Evolutionary conservation across 257 asterid genomes (phyloP), one percentile per base, ranked within the genome.

Genomic region (Solanum rostratum): DNA sequence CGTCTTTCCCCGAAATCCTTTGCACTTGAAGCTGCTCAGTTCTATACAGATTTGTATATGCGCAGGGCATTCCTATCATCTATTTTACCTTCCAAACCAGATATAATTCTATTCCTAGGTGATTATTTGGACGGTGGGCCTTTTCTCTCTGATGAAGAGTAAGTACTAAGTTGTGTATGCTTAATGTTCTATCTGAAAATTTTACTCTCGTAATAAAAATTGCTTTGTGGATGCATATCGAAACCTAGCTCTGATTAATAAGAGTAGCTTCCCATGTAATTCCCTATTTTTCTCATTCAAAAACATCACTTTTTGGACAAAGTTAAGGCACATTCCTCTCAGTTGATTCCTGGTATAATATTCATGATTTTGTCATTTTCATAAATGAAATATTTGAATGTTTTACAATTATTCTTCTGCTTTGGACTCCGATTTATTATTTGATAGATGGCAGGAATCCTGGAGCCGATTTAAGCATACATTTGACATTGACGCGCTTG

Each of bases 1-100:
- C 87, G 10, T 71, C 98, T 95, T 88, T 85, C 98, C 83, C 97
- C 97, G 22, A 91, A 90, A 81, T 96, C 99, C 85, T 88, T 95
- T 80, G 91, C 89, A 70, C 91, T 97, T 84, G 98, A 95, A 92
- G 88, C 89, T 63, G 97, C 89, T 76, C 95, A 95, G 86, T 96
- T 97, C 92, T 95, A 95, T 85, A 87, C 99, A 10, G 98, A 97
- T 89, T 66, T 97, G 85, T 95, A 87, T 90, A 97, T 97, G 98
- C 98, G 99, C 83, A 92, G 99, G 91, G 97, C 95, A 2, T 91
- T 95, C 88, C 84, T 94, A n/a, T 91, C 94, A 20, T 97, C 99
- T 57, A 86, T 97, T 82, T 85, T 95, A 81, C 96, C 98, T 84
- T 94, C 94, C 88, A 87, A 91, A 43, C 98, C 99, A 6, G 98